Base-by-base conservation (phyloP, 176 grass and related monocot species). In the Miscanthus lutarioriparius region DNA sequence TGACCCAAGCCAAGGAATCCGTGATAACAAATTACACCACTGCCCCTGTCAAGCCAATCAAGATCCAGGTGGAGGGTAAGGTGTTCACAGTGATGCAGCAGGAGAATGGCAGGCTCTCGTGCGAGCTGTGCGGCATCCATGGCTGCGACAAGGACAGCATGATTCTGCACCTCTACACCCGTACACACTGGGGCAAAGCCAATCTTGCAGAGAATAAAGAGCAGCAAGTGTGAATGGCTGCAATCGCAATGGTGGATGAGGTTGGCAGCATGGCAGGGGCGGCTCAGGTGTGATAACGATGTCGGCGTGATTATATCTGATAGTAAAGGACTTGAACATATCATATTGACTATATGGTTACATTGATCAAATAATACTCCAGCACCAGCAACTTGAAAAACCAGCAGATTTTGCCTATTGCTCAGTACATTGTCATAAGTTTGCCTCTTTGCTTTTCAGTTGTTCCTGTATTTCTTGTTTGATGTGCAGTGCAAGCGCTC, bases 131-230 rank as follows among this genome's bases (percentile, higher is more conserved):
- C 25, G 23, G 72, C 25, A 19, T 71, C 19, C 78, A 39, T 35
- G 51, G 83, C 53, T 47, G 22, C 12, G 44, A 64, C 78, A 89
- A 70, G 78, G n/a, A 40, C 1, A 10, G 33, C 64, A 89, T 89
- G 77, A 0, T 81, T 43, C 4, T 3, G 30, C 88, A 86, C 72
- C 72, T 86, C 16, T 89, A 86, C 83, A 77, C 88, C 40, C 39
- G 4, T 16, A 79, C 2, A 10, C 88, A 89, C 64, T 71, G n/a
- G 83, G 51, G 23, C 3, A 82, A 40, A 13, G 83, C 56, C 23
- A 41, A 10, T 22, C 10, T 45, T 12, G 10, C 45, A 10, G 35
- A 68, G 11, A 64, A 70, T 27, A 4, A 62, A n/a, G 17, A 75
- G 63, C 10, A 49, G 28, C 20, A 4, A 26, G 66, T 23, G 14